Conservation (phyloP, 2,329 filamentous ascomycete genomes). For the Talaromyces verruculosus region DNA sequence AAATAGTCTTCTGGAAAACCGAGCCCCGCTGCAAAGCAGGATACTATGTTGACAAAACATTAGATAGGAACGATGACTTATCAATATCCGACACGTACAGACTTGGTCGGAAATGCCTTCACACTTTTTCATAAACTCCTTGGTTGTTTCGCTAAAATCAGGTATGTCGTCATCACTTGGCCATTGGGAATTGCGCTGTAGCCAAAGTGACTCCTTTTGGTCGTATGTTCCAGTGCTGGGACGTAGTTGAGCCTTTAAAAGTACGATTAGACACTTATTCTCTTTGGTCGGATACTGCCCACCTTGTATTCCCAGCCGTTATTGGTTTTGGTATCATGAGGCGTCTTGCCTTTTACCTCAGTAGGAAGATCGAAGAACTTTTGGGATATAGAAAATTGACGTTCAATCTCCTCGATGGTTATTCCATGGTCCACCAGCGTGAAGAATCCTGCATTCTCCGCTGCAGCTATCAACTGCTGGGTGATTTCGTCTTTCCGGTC, state of each 20-base stretch:
- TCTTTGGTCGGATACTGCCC: not conserved
- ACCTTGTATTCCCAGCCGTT: conserved; percentile 15
- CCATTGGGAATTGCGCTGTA: conserved; percentile 4
- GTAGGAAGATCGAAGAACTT: conserved; percentile 9
- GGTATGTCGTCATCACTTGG: conserved; percentile 10
- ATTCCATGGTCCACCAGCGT: conserved; percentile 11
- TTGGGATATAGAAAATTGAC: conserved; percentile 7
- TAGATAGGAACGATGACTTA: not conserved
- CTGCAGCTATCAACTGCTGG: conserved; percentile 6
- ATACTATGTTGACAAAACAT: not conserved
- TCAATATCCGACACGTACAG: not conserved
- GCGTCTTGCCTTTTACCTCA: conserved; percentile 2
- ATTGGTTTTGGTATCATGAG: conserved; percentile 11
- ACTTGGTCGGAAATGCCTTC: conserved; percentile 8
- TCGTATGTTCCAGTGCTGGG: conserved; percentile 10
- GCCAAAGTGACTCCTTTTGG: conserved; percentile 13
- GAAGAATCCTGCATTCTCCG: conserved; percentile 10
- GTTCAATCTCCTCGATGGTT: conserved; percentile 4
- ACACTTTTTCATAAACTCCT: conserved; percentile 5
- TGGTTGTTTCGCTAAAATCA: conserved; percentile 4
- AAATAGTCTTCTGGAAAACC: conserved; percentile 8
- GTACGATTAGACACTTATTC: not conserved
- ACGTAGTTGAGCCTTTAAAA: conserved; percentile 5
- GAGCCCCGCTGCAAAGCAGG: conserved; percentile 1
- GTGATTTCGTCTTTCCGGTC: conserved; percentile 12